Evolutionary conservation across 768 basidiomycete species (phyloP), one percentile per base, ranked within the genome.

Genomic region (Lactarius hatsudake): DNA sequence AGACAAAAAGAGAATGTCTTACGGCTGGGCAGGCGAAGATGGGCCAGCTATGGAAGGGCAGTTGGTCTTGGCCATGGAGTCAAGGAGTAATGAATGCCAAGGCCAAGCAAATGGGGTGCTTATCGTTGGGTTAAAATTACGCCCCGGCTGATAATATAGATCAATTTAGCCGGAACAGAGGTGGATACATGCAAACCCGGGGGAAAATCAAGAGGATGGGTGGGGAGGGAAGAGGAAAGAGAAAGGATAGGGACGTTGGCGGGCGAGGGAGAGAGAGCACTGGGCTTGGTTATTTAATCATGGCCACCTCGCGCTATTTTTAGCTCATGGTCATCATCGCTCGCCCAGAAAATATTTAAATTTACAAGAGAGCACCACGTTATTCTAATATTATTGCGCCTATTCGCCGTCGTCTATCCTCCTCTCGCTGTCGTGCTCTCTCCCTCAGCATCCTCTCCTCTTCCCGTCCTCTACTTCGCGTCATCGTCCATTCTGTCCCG

Each of bases 401-500:
- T 64, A 61, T n/a, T 62, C 71, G 59, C 60, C 83, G 80, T 74
- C 79, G 77, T 72, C 87, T 81, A 64, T 89, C 87, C 72, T 88
- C 87, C 69, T 84, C 79, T 55, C 85, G 81, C 63, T 74, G 72
- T 40, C 76, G 76, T 28, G 80, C 87, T 69, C 76, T 72, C 68
- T 77, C 79, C 66, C 68, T 59, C 73, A 82, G 72, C 59, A 59
- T 73, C 72, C 57, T 72, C 23, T 73, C 74, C 62, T 77, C 81
- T 59, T 77, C 80, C 53, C 38, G 61, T 34, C 74, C 73, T 73
- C 82, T 77, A 45, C 71, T 62, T 45, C 83, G 82, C 77, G 78
- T 78, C 28, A 86, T 56, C 38, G 76, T 71, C 54, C 90, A 89
- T 75, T 90, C 90, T n/a, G 80, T 77, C 45, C 86, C 88, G 2